Percentiles rank a stretch among this genome's conserved stretches.
phyloP scores from a whole-genome alignment of 2,329 filamentous ascomycete genomes.

The Colletotrichum sp. region DNA sequence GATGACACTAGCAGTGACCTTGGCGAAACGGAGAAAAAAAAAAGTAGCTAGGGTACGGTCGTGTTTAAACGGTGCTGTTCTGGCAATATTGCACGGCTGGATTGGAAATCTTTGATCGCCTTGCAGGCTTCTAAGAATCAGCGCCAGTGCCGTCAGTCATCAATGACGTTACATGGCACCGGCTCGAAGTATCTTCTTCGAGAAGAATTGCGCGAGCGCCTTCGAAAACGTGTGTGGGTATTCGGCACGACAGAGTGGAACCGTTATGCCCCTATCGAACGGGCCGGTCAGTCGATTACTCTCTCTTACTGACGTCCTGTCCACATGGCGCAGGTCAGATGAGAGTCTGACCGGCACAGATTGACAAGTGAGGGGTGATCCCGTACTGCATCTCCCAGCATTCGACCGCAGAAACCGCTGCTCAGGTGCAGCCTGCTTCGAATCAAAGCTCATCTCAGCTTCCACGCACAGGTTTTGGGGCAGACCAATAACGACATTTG shows the following conservation, averaged over 20 bases:
- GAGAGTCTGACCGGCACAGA: not conserved
- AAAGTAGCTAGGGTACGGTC: not conserved
- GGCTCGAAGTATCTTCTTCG: not conserved
- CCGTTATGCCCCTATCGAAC: not conserved
- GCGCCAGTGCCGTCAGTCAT: not conserved
- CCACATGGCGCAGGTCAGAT: not conserved
- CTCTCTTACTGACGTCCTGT: not conserved
- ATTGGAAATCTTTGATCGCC: not conserved
- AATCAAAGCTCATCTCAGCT: not conserved
- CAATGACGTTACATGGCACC: not conserved
- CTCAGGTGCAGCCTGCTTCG: not conserved
- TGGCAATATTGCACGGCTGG: not conserved
- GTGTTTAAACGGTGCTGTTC: not conserved
- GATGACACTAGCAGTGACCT: not conserved
- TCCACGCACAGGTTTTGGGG: not conserved
- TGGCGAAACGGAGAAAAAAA: not conserved
- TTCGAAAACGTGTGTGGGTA: not conserved
- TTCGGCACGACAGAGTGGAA: not conserved
- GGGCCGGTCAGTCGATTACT: not conserved
- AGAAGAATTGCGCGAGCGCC: not conserved
- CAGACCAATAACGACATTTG: not conserved
- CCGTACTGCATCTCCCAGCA: not conserved
- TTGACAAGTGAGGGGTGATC: not conserved
- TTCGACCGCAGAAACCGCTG: not conserved
- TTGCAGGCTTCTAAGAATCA: not conserved